Conservation (phyloP, 1,284 basidiomycete species). For the Tylopilus orsonianus region DNA sequence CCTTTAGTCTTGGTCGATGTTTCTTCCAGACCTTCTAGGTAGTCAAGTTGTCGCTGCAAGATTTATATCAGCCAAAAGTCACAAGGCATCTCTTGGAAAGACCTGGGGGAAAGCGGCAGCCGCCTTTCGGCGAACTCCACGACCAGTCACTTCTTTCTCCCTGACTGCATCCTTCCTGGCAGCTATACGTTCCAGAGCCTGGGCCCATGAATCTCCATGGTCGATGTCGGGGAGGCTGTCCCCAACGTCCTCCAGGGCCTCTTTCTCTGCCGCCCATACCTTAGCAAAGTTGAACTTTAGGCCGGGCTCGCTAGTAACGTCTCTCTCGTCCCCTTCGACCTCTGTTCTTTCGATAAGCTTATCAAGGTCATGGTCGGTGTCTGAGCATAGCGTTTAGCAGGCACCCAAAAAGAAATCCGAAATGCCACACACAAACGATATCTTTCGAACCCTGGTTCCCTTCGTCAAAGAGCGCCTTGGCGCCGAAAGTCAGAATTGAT, state of each 20-base stretch:
- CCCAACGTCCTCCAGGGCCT: slow-evolving; percentile 62
- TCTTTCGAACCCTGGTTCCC: slow-evolving; percentile 53
- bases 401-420: slow-evolving; percentile 44
- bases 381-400: slow-evolving; percentile 53
- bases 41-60: slow-evolving; percentile 35
- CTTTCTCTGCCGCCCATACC: slow-evolving; percentile 81
- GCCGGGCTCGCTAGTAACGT: slow-evolving; percentile 44
- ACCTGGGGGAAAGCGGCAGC: slow-evolving; percentile 59
- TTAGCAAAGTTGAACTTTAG: slow-evolving; percentile 82
- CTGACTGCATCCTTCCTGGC: slow-evolving; percentile 47
- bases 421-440: slow-evolving; percentile 60
- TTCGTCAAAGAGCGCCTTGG: slow-evolving; percentile 75
- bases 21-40: slow-evolving; percentile 32
- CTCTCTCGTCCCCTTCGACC: slow-evolving; percentile 60
- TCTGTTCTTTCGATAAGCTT: slow-evolving; percentile 84
- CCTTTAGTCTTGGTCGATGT: slow-evolving; percentile 24
- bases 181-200: slow-evolving; percentile 65
- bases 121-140: slow-evolving; percentile 69
- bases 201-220: slow-evolving; percentile 76
- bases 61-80: slow-evolving; percentile 6
- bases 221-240: slow-evolving; percentile 47
- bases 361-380: slow-evolving; percentile 77
- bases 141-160: slow-evolving; percentile 57
- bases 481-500: slow-evolving; percentile 82
- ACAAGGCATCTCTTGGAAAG: slow-evolving; percentile 7